Base-by-base conservation (phyloP, 2,329 filamentous ascomycete genomes). In the Aspergillus brasiliensis region DNA sequence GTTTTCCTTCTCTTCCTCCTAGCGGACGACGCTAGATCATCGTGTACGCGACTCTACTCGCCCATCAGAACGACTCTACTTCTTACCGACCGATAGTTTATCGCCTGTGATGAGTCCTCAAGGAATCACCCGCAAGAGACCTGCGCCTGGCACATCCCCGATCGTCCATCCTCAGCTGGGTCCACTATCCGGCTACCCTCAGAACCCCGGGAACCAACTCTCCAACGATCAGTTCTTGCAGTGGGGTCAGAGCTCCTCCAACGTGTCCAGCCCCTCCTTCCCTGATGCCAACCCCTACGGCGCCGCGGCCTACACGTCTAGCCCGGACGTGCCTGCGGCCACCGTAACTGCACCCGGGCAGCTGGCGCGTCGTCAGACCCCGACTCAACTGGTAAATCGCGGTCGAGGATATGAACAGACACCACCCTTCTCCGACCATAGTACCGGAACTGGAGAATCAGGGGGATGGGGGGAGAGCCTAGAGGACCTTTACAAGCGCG, bases 401-500 rank as follows among this genome's bases (percentile, higher is more conserved):
- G 71, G 71, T 38, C 73, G 71, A 58, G 73, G 69, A 63, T 78
- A 77, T 60, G 77, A 78, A 64, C 75, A 71, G 62, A 68, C 73
- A 11, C 66, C 70, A 6, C 55, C 67, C 6, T 69, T 71, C 53
- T 62, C 73, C 11, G 73, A 75, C 13, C 72, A 69, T 21, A 67
- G 65, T 54, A 64, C 56, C 56, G 62, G 62, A 5, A 58, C 57
- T 31, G 69, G 71, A 21, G 69, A 73, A 66, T 71, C 69, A 40
- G 74, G 70, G 79, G 82, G 66, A 60, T 82, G 77, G 75, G 75
- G 67, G 60, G 81, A 96, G 65, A 91, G 88, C 65, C 84, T 96
- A 61, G 90, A 93, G 63, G 83, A 90, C 57, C 79, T 97, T 62
- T 92, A 96, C 72, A 87, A 90, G 73, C 88, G 88, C 77, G 93